Evolutionary conservation across 495 filamentous ascomycete species (phyloP).

Genomic region (Darksidea phi): DNA sequence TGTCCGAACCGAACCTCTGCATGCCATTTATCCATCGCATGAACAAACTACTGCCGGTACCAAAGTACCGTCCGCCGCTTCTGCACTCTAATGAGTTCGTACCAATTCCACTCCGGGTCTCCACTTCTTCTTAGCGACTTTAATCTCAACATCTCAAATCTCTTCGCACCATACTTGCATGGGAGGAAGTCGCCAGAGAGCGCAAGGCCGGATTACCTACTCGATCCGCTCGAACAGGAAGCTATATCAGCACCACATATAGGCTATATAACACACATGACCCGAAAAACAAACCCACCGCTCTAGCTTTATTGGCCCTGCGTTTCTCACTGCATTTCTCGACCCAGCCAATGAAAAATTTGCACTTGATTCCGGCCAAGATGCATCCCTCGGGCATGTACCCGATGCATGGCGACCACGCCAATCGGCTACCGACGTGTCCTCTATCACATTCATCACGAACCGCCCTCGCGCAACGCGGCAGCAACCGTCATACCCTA

Average conservation of each 20-base stretch:
- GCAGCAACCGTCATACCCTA: not conserved
- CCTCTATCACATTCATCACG: no score
- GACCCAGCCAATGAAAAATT: slow-evolving; percentile 17
- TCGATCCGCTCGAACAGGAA: not conserved
- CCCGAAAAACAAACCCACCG: not conserved
- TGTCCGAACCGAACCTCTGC: not conserved
- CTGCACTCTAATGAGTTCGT: not conserved
- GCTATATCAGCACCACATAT: slow-evolving; percentile 33
- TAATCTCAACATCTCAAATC: not conserved
- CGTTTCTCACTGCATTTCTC: not conserved
- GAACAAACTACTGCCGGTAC: slow-evolving; percentile 26
- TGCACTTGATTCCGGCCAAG: not conserved
- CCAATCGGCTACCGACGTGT: no score
- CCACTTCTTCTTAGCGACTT: not conserved
- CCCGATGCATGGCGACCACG: no score
- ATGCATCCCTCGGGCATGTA: not conserved
- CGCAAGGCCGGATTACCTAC: not conserved
- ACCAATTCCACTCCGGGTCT: not conserved
- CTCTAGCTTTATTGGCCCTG: slow-evolving; percentile 4
- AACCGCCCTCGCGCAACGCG: not conserved
- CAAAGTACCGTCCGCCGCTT: not conserved
- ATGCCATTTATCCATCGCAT: slow-evolving; percentile 27
- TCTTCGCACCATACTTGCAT: not conserved
- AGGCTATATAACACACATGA: slow-evolving; percentile 23
- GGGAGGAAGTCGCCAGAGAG: no score